Base-by-base conservation (phyloP, 148 eudicot species). In the Vaccinium darrowii region DNA sequence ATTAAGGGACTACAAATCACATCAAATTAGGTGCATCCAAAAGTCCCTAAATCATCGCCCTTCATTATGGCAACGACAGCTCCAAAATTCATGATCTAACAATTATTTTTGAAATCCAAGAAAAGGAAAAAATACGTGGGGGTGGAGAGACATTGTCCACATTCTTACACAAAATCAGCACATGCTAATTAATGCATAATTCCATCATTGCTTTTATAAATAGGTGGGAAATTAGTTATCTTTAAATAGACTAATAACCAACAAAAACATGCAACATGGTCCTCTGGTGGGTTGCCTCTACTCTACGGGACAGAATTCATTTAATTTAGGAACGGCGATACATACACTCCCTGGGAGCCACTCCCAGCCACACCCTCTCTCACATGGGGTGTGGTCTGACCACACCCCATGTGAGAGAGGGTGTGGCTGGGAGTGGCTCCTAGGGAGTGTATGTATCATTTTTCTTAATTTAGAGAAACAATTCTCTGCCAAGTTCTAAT, bases 161-260 rank as follows among this genome's bases (percentile, higher is more conserved):
- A 77, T 12, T 23, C 1, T 49, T 10, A 8, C 79, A 9, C 1
- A 8, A n/a, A 47, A 52, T 23, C 80, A 78, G 57, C 80, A 78
- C 80, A 78, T 78, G 80, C 80, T 78, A 51, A 50, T 80, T 52
- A 80, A 80, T 57, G 82, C 71, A 58, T 19, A 51, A 33, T 58
- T 51, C 36, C 49, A 0, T 23, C 18, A 76, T 47, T 76, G 53
- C 80, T 51, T 25, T 14, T 16, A 8, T 0, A 50, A 78, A 49
- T 8, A 11, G 30, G 80, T 23, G 30, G 60, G 39, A 78, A 51
- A 47, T 47, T 21, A 8, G 19, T 47, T 21, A 47, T 19, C 8
- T 47, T 1, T 77, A 52, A 10, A 21, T 13, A 14, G 0, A 53
- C 2, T n/a, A n/a, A 50, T 7, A 14, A 25, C 47, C 2, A 14